Evolutionary conservation across 495 filamentous ascomycete genomes (phyloP).

Genomic region (Penicillium salamii): DNA sequence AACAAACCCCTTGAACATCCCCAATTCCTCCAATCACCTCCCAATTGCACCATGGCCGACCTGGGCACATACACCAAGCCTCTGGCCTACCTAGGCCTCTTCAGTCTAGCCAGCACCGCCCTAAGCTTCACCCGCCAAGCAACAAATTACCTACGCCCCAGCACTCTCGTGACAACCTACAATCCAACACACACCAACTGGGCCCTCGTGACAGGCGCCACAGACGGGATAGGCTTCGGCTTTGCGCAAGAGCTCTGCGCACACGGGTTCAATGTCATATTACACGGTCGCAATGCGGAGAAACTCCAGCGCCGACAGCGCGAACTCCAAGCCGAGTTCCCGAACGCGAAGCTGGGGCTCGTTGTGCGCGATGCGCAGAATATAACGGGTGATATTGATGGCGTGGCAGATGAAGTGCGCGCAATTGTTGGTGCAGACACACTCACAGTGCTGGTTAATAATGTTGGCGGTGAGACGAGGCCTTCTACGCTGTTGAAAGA

Average conservation of each 20-base stretch:
- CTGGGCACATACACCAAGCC: slow-evolving; percentile 3
- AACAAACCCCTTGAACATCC: background rate
- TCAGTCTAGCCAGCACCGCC: slow-evolving; percentile 12
- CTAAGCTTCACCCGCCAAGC: slow-evolving; percentile 18
- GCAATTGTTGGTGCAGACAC: slow-evolving; percentile 13
- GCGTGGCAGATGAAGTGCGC: slow-evolving; percentile 16
- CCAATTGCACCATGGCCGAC: slow-evolving; percentile 3
- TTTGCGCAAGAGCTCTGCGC: slow-evolving; percentile 49
- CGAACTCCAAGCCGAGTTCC: slow-evolving; percentile 29
- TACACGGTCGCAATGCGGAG: slow-evolving; percentile 51
- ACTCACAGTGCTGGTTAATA: slow-evolving; percentile 48
- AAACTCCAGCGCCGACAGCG: slow-evolving; percentile 39
- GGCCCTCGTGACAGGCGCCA: slow-evolving; percentile 60
- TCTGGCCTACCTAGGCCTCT: slow-evolving; percentile 16
- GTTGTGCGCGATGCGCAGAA: slow-evolving; percentile 35
- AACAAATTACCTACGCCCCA: slow-evolving; percentile 18
- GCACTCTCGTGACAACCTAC: slow-evolving; percentile 13
- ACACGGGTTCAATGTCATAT: slow-evolving; percentile 54
- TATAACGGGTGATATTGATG: slow-evolving; percentile 8
- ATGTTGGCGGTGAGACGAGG: slow-evolving; percentile 39
- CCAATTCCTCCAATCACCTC: background rate
- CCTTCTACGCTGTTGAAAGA: slow-evolving; percentile 20
- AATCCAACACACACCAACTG: slow-evolving; percentile 31
- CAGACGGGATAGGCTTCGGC: slow-evolving; percentile 56
- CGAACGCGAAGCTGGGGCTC: slow-evolving; percentile 19